Percentiles rank a stretch among this genome's conserved stretches.
Evolutionary conservation across 1,284 basidiomycete genomes (phyloP).

Genomic region (Vanrija sp.): DNA sequence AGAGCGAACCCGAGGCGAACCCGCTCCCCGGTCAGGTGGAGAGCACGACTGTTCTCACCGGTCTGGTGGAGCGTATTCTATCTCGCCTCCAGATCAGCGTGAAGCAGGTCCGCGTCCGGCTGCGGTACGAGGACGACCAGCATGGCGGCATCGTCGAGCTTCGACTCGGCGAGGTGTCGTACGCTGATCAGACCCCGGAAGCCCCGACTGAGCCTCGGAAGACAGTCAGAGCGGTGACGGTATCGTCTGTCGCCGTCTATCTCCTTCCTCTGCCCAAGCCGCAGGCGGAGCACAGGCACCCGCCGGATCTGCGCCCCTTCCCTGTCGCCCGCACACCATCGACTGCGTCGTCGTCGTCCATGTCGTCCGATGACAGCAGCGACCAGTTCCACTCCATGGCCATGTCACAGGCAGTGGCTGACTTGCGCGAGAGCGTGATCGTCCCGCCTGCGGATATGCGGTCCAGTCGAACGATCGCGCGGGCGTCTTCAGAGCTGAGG

Average conservation of each 20-base stretch:
- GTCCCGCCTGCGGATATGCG: no score
- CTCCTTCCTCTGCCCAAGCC: constrained; percentile 19
- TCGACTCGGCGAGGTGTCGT: constrained; percentile 37
- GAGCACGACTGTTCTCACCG: constrained; percentile 73
- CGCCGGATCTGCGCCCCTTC: not conserved
- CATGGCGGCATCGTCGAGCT: constrained; percentile 38
- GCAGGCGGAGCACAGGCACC: not conserved
- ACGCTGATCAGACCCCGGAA: constrained; percentile 37
- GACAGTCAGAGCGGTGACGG: constrained; percentile 24
- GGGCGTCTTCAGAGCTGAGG: no score
- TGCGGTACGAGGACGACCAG: constrained; percentile 31
- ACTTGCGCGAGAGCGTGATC: constrained; percentile 46
- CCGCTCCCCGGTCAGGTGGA: constrained; percentile 25
- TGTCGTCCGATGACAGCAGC: constrained; percentile 3
- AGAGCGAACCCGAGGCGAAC: not conserved
- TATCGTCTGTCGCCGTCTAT: constrained; percentile 26
- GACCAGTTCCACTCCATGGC: constrained; percentile 41
- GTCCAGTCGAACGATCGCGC: no score
- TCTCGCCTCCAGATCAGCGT: constrained; percentile 76
- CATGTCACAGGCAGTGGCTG: constrained; percentile 53
- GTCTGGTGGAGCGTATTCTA: constrained; percentile 75
- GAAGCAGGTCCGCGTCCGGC: constrained; percentile 59
- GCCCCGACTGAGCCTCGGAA: constrained; percentile 4
- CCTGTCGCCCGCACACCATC: not conserved
- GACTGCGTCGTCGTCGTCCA: not conserved